phyloP scores from a whole-genome alignment of 2,329 filamentous ascomycete species.

The Aspergillus vadensis region DNA sequence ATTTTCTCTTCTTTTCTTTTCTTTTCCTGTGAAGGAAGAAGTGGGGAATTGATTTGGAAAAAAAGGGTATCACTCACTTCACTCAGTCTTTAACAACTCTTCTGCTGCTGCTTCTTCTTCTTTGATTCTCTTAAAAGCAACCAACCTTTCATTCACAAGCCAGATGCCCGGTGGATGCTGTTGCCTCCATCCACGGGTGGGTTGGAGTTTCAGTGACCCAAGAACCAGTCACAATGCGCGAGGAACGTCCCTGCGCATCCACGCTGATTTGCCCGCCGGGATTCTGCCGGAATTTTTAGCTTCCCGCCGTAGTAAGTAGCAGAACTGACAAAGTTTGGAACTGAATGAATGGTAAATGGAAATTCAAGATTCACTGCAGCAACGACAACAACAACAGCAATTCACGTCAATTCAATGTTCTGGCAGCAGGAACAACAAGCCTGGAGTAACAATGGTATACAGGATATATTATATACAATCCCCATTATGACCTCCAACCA shows the following conservation, averaged over 20 bases:
- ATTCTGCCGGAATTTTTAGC: constrained; percentile 15
- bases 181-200: constrained; percentile 1
- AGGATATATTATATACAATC: neutral
- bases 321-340: constrained; percentile 15
- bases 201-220: neutral
- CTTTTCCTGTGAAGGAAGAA: too few relatives aligned
- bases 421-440: neutral
- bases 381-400: neutral
- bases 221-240: constrained; percentile 15
- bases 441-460: neutral
- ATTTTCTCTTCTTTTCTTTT: too few relatives aligned
- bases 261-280: constrained; percentile 1
- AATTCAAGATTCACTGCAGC: neutral
- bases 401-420: neutral
- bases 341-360: neutral
- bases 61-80: neutral
- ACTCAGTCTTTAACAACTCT: neutral
- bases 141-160: constrained; percentile 1
- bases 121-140: too few relatives aligned
- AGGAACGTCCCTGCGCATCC: constrained; percentile 2
- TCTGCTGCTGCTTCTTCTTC: too few relatives aligned
- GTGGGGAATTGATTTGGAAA: too few relatives aligned
- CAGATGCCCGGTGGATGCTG: neutral
- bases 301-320: constrained; percentile 25
- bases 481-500: neutral